Evolutionary conservation across 768 basidiomycete genomes (phyloP), one percentile per base, ranked within the genome.

Genomic region (Exidia glandulosa): DNA sequence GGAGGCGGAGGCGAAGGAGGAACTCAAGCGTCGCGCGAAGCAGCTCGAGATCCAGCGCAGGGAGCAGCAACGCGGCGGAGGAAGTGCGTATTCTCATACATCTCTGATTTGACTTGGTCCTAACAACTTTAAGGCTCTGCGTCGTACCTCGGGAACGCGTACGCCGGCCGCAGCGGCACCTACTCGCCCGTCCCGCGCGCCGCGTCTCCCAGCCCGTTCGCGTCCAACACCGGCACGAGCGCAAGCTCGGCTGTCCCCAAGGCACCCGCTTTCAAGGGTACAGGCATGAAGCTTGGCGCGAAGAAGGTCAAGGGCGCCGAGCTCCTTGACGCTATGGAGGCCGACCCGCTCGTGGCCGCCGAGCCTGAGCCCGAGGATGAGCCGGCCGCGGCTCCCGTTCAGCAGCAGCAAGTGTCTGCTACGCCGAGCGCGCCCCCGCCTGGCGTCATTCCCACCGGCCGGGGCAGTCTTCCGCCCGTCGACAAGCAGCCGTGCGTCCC

Each of bases 1-100:
- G 74, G 96, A 99, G 74, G 93, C 93, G 5, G 96, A 99, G 68
- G 96, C 95, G 2, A 99, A 99, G 71, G 96, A 99, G 71, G 95
- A 97, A 68, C 87, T 99, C 69, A 98, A 98, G 72, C 85, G 96
- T 41, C 87, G 95, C 32, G 94, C 96, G 0, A 96, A 96, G 71
- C 94, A 97, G 68, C 84, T 99, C 62, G 96, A 99, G 73, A 90
- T 96, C 85, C 96, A 98, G 69, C 85, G 95, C 45, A 80, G 94
- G 33, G 95, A 99, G 69, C 92, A 94, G 70, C 92, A 95, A 65
- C 79, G 84, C 61, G 86, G 92, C 27, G 83, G 81, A 7, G 69
- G 75, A 3, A 73, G 77, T 31, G 76, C n/a, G n/a, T n/a, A n/a
- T n/a, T n/a, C n/a, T n/a, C n/a, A n/a, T n/a, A n/a, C n/a, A n/a